These are phyloP conservation scores for Odonthalia washingtoniensis DNA, from an alignment of 31 red algal species.

Conservation along the genomic window DNA sequence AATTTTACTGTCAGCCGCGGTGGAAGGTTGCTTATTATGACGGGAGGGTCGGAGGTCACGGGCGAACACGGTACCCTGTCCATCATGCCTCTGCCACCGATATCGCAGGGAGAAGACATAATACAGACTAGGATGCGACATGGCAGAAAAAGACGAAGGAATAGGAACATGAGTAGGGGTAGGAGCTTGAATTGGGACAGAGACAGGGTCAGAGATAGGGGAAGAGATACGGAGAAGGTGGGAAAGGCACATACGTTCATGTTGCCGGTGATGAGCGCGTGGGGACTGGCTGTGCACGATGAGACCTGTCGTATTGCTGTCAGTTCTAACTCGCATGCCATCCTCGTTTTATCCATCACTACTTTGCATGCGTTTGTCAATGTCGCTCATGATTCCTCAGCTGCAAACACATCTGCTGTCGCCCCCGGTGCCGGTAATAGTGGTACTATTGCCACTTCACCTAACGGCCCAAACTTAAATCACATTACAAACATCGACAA, in stretches of 20 bases:
- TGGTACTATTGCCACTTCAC: not conserved
- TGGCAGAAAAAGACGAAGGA: no score
- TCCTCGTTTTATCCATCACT: not conserved
- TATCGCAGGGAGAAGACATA: not conserved
- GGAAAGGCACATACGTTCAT: not conserved
- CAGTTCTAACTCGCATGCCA: slow-evolving; percentile 18
- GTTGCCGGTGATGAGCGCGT: slow-evolving; percentile 21
- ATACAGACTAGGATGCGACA: no score
- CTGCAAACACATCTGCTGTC: no score
- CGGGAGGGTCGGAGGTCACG: slow-evolving; percentile 21
- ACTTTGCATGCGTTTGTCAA: not conserved
- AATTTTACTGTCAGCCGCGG: not conserved
- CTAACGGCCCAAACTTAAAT: no score
- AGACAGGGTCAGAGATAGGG: no score
- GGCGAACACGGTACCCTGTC: not conserved
- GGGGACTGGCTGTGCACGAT: slow-evolving; percentile 35
- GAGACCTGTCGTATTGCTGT: slow-evolving; percentile 30
- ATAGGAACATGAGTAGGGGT: no score
- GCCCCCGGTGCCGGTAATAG: no score
- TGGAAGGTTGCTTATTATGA: slow-evolving; percentile 10
- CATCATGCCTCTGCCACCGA: slow-evolving; percentile 23
- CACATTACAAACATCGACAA: not conserved
- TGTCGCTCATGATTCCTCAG: not conserved
- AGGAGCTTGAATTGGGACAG: no score
- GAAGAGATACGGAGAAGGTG: no score